Evolutionary conservation across 1,139 yeast genomes (phyloP), one percentile per base, ranked within the genome.

Genomic region (Torulaspora pretoriensis): DNA sequence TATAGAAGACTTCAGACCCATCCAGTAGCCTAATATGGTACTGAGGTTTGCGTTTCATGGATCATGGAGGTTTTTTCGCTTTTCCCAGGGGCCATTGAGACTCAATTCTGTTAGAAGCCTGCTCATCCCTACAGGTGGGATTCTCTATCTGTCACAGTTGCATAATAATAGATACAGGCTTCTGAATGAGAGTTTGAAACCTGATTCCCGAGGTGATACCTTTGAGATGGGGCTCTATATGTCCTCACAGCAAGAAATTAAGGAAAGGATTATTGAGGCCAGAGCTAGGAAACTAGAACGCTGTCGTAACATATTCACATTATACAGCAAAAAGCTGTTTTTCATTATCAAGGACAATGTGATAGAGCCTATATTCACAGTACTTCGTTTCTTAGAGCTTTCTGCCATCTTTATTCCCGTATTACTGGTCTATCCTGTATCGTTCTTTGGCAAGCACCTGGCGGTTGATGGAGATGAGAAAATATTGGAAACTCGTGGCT

Each of bases 381-480:
- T 81, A 37, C 68, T 79, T 0, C 69, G 98, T 36, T 83, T 89
- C 53, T 36, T 83, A 4, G 88, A 89, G 59, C 68, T 92, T 40
- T 69, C 85, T 0, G 54, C 70, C 1, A 68, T 89, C 5, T 85
- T 92, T 50, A 48, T 83, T 1, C 98, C 98, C 0, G 77, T 90
- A 6, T 52, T 88, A 4, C 31, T 82, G 5, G 49, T 75, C 0
- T 71, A 79, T 25, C 97, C 97, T 0, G 68, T 87, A 5, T 72
- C 84, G 13, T 75, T 75, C 62, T 71, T 81, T 52, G 90, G 90
- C 1, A 69, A 74, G 13, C 68, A 65, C 40, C 68, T 67, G 27
- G 60, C 67, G 14, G 56, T 64, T 14, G 49, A 54, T 9, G 55
- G 66, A 13, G 64, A 63, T 38, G 72, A 65, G 30, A 67, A 30